Evolutionary conservation across 768 basidiomycete genomes (phyloP), one percentile per base, ranked within the genome.

Genomic region (Mycena olivaceomarginata): DNA sequence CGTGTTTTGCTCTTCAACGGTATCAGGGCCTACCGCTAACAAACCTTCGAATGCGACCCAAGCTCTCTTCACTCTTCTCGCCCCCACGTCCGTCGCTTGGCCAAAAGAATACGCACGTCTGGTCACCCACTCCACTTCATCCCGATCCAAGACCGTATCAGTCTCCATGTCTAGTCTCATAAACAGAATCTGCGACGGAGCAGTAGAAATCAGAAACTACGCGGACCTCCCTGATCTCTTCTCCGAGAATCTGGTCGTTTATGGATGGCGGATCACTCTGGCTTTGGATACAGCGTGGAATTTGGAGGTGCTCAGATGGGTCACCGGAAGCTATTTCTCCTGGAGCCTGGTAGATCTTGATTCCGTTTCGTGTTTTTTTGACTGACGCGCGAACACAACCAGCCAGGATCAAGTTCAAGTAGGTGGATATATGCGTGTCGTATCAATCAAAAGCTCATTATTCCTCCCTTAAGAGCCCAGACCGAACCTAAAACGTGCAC

Each of bases 71-170:
- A 82, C 84, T 5, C 76, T 92, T 46, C 70, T 91, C n/a, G 85
- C 84, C 2, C 90, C 91, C 7, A 87, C 87, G 1, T 85, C 83
- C 59, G 86, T 86, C n/a, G 85, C 88, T 56, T 90, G 89, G 90
- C 86, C 90, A 10, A 79, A 79, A 22, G 83, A 84, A 43, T 87
- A 90, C 78, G 78, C 82, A 53, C 46, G 72, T 64, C 81, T 86
- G 41, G 84, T 88, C 65, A 77, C 82, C 53, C 64, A 74, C 59
- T 65, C 74, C 16, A 62, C 41, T 41, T 71, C 70, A 41, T 18
- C 67, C 41, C 66, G 69, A 39, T 76, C 80, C 63, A 81, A 82
- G 22, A 77, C 78, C 1, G 73, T 90, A 66, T 67, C 74, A 7
- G 59, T 90, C 53, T 83, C 87, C 59, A 76, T 89, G 4, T 80